Percentiles rank a stretch among this genome's conserved stretches.
phyloP scores from a whole-genome alignment of 2,329 filamentous ascomycete species.

The Alternaria brassicicola region DNA sequence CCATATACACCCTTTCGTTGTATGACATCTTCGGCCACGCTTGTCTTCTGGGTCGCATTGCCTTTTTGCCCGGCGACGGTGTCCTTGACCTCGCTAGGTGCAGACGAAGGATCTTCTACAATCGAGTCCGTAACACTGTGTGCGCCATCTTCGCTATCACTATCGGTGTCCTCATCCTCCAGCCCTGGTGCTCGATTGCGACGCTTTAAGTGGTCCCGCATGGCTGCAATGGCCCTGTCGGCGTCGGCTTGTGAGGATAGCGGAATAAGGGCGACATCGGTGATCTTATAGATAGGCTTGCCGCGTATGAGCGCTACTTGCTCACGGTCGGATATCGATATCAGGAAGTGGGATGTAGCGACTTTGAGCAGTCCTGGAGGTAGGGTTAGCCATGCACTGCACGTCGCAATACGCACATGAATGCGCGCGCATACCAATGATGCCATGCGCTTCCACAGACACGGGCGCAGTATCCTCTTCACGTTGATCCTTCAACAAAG shows the following conservation, averaged over 20 bases:
- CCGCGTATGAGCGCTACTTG: conserved; percentile 88
- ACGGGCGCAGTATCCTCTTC: conserved; percentile 47
- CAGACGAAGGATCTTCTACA: conserved; percentile 42
- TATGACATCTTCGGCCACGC: conserved; percentile 88
- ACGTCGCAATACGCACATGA: background rate
- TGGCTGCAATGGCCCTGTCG: conserved; percentile 70
- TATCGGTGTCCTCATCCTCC: conserved; percentile 40
- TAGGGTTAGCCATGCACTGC: background rate
- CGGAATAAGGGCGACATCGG: conserved; percentile 89
- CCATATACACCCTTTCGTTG: conserved; percentile 82
- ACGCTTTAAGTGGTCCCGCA: conserved; percentile 56
- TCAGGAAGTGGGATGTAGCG: conserved; percentile 79
- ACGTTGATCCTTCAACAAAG: conserved; percentile 51
- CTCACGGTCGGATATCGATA: conserved; percentile 83
- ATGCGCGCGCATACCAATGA: conserved; percentile 61
- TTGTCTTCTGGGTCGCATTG: conserved; percentile 48
- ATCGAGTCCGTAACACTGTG: conserved; percentile 47
- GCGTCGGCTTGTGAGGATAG: conserved; percentile 78
- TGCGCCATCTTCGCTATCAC: conserved; percentile 43
- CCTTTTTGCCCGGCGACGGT: conserved; percentile 36
- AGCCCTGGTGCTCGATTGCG: conserved; percentile 34
- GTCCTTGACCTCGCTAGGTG: conserved; percentile 43
- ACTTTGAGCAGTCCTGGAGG: conserved; percentile 82
- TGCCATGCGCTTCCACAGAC: conserved; percentile 56
- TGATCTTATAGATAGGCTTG: conserved; percentile 82